Evolutionary conservation across 345 rosid species (phyloP).

Genomic region (Zanthoxylum bungeanum): DNA sequence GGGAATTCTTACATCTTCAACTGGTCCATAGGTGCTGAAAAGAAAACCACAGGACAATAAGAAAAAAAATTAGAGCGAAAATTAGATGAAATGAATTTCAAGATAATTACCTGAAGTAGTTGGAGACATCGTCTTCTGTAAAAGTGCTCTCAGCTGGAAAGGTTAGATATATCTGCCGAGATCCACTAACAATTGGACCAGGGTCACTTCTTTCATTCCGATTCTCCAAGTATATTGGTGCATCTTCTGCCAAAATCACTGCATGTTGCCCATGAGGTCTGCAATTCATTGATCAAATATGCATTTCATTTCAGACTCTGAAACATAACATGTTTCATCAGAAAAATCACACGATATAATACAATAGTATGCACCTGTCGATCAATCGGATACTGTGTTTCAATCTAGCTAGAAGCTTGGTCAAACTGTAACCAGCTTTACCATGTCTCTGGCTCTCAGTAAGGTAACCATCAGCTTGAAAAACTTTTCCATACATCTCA

Average conservation of each 20-base stretch:
- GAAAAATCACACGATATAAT: not conserved
- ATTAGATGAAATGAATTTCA: not conserved
- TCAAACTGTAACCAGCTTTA: constrained; percentile 61
- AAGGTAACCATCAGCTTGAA: constrained; percentile 70
- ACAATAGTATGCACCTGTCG: constrained; percentile 40
- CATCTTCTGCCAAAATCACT: constrained; percentile 59
- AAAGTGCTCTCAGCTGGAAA: constrained; percentile 68
- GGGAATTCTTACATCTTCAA: constrained; percentile 71
- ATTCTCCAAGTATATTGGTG: constrained; percentile 37
- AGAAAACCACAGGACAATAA: constrained; percentile 1
- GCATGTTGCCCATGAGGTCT: constrained; percentile 83
- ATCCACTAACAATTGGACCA: constrained; percentile 44
- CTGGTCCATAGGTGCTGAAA: constrained; percentile 53
- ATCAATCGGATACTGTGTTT: constrained; percentile 41
- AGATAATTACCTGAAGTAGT: constrained; percentile 46
- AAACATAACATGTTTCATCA: not conserved
- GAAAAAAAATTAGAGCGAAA: not conserved
- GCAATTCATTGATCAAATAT: constrained; percentile 15
- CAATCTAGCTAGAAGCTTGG: constrained; percentile 60
- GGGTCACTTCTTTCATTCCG: constrained; percentile 42
- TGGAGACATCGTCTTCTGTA: constrained; percentile 61
- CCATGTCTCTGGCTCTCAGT: constrained; percentile 79
- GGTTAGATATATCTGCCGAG: constrained; percentile 62
- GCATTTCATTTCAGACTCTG: not conserved
- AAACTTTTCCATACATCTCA: constrained; percentile 57